A percentile compares a stretch with the other conserved stretches of the same genome.
Conservation (phyloP, 768 basidiomycete genomes). For the Termitomyces heimii region DNA sequence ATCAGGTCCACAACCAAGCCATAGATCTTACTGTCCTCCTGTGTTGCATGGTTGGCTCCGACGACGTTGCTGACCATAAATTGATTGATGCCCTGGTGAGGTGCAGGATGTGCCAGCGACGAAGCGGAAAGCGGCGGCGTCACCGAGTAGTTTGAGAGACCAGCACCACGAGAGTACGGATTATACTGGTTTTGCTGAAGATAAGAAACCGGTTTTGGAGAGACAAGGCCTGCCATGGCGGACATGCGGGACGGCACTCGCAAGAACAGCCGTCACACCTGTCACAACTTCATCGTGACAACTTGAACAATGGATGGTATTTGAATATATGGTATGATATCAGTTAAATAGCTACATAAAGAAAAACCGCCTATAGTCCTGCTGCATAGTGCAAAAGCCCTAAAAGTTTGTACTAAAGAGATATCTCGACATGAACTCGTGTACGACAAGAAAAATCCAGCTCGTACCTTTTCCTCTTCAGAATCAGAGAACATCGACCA, state of each 20-base stretch:
- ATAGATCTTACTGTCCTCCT: constrained; percentile 77
- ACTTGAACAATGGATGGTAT: constrained; percentile 1
- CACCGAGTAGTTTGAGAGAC: constrained; percentile 49
- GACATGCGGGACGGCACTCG: constrained; percentile 10
- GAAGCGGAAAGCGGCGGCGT: constrained; percentile 54
- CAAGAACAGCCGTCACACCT: constrained; percentile 8
- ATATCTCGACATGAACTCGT: neutral
- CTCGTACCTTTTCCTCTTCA: constrained; percentile 55
- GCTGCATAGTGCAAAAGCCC: constrained; percentile 40
- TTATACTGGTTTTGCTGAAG: constrained; percentile 61
- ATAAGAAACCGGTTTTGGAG: constrained; percentile 57
- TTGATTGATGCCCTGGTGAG: constrained; percentile 38
- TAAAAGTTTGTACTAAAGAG: constrained; percentile 35
- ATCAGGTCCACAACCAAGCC: constrained; percentile 82
- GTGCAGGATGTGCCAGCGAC: constrained; percentile 51
- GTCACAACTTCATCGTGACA: constrained; percentile 9
- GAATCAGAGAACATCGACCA: constrained; percentile 61
- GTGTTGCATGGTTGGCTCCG: constrained; percentile 27
- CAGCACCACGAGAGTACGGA: constrained; percentile 51
- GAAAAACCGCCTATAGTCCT: constrained; percentile 24
- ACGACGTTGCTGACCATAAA: constrained; percentile 28
- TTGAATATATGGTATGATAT: neutral
- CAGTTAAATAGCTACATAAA: constrained; percentile 4
- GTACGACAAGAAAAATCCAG: neutral
- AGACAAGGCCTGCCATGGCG: constrained; percentile 58